Base-by-base conservation (phyloP, 805 yeast genomes). In the Ogataea polymorpha region DNA sequence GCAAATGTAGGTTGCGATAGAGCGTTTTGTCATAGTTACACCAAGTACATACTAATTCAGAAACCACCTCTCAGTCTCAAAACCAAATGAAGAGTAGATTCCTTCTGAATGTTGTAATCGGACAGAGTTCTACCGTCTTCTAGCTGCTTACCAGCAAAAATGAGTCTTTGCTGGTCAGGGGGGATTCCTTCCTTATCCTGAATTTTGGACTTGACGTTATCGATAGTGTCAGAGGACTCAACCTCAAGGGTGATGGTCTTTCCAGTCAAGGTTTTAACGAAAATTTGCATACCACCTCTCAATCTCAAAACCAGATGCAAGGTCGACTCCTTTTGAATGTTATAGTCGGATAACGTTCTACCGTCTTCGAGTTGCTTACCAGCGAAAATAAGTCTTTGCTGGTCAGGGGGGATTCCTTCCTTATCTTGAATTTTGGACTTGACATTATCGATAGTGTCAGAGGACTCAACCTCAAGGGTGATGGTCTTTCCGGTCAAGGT, bases 121-220 rank as follows among this genome's bases (percentile, higher is more conserved):
- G 96, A 83, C 53, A 90, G 75, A 51, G 97, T 90, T 79, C 96
- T 86, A 58, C 96, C 96, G 53, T 86, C 93, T 73, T 88, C 96
- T 68, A 89, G 81, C 75, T 87, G 96, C 79, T 88, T 89, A 80
- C 96, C 96, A 61, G 96, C 96, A 63, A 89, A 90, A 75, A 90
- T 88, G 62, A 89, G 80, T 75, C 96, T 83, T 75, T 90, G 97
- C 71, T 89, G 96, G 72, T 88, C 96, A 59, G 96, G 96, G 68
- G 97, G 96, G 62, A 89, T 88, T 65, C 96, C 96, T 71, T 89
- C 96, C 75, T 86, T 88, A 77, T 88, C 96, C 78, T 87, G 96
- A 66, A 90, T 89, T 80, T 89, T 89, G 62, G 95, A 76, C 79
- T 88, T 90, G 75, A 90, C 96, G 63, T 87, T 88, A 80, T 89